phyloP scores from a whole-genome alignment of 306 rosid genomes.

The Cercis canadensis region DNA sequence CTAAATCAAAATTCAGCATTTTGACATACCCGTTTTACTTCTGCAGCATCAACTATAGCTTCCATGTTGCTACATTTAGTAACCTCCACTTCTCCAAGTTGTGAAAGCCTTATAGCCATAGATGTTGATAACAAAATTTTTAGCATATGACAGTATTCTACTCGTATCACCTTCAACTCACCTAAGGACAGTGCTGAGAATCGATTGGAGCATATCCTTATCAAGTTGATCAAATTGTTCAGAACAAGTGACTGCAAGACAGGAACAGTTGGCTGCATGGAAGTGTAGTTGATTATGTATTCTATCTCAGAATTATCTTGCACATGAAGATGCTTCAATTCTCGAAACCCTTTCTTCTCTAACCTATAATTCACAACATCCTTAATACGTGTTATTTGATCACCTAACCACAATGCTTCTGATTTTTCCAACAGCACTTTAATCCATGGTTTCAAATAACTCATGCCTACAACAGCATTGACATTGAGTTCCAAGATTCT shows the following conservation, averaged over 20 bases:
- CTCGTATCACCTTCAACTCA: background rate
- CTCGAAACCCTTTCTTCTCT: background rate
- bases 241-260: slow-evolving; percentile 14
- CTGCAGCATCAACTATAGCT: background rate
- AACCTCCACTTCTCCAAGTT: slow-evolving; percentile 2
- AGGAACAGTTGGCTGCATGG: too few species aligned
- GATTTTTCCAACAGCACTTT: background rate
- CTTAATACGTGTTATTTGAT: background rate
- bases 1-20: too few species aligned
- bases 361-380: background rate
- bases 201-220: background rate
- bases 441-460: background rate
- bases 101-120: background rate
- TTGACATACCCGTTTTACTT: background rate
- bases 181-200: background rate
- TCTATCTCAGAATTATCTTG: background rate
- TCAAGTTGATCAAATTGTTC: background rate
- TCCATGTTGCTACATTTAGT: background rate
- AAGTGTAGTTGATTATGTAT: background rate
- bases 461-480: background rate
- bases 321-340: background rate
- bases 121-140: background rate
- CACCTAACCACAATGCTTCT: background rate
- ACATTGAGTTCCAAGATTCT: background rate
- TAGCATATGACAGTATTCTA: background rate